phyloP scores from a whole-genome alignment of 2,329 filamentous ascomycete species.

The Clarireedia paspali region DNA sequence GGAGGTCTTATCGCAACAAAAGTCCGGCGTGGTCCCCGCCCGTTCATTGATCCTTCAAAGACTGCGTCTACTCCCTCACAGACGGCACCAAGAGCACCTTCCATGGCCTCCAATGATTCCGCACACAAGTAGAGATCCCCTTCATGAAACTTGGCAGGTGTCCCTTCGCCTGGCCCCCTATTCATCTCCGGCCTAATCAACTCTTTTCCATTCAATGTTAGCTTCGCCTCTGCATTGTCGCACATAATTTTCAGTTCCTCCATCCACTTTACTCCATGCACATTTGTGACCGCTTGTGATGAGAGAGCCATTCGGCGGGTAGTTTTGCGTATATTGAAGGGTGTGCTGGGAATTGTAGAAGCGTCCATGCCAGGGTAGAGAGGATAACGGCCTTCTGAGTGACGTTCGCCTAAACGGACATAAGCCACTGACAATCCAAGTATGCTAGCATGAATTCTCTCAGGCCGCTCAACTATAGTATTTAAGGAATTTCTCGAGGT shows the following conservation, averaged over 20 bases:
- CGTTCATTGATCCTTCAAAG: conserved; percentile 46
- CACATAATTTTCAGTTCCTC: conserved; percentile 83
- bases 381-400: conserved; percentile 62
- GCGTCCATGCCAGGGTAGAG: conserved; percentile 54
- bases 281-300: conserved; percentile 75
- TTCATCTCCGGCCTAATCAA: conserved; percentile 61
- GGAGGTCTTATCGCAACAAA: conserved; percentile 92
- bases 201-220: conserved; percentile 73
- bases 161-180: conserved; percentile 37
- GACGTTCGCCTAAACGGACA: conserved; percentile 76
- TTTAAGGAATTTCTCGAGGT: conserved; percentile 63
- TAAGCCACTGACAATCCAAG: conserved; percentile 82
- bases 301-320: conserved; percentile 61
- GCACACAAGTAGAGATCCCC: conserved; percentile 87
- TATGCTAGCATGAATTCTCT: conserved; percentile 77
- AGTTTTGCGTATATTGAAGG: conserved; percentile 82
- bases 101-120: conserved; percentile 79
- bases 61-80: conserved; percentile 88
- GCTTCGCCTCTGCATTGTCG: conserved; percentile 65
- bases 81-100: conserved; percentile 86
- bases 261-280: conserved; percentile 93
- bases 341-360: conserved; percentile 47
- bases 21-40: conserved; percentile 58
- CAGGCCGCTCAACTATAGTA: conserved; percentile 87
- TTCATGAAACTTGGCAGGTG: conserved; percentile 59